Evolutionary conservation across 2,329 filamentous ascomycete genomes (phyloP).

Genomic region (Aspergillus awamori): DNA sequence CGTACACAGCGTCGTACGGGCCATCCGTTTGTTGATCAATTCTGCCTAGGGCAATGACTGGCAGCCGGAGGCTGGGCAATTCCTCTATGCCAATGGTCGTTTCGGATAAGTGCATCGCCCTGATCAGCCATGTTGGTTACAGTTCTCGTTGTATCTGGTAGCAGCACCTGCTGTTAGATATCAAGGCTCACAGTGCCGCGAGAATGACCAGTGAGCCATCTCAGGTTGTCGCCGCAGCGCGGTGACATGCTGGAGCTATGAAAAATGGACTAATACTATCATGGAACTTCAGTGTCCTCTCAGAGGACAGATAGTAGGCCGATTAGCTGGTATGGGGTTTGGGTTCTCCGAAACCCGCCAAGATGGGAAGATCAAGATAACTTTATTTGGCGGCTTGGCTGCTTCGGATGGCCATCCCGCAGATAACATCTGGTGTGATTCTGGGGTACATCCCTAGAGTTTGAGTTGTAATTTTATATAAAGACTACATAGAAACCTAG

Average conservation of each 20-base stretch:
- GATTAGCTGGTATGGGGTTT: too few relatives aligned
- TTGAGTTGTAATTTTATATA: too few relatives aligned
- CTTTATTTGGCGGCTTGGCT: too few relatives aligned
- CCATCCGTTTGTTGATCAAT: conserved; percentile 57
- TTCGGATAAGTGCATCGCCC: conserved; percentile 38
- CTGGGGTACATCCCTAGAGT: too few relatives aligned
- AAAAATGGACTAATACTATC: too few relatives aligned
- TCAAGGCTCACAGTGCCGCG: conserved; percentile 41
- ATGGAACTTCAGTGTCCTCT: too few relatives aligned
- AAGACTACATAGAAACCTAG: too few relatives aligned
- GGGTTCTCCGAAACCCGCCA: background rate
- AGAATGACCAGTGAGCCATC: conserved; percentile 39
- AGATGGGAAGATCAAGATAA: background rate
- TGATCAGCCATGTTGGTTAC: conserved; percentile 48
- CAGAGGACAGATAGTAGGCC: too few relatives aligned
- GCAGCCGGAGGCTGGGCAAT: conserved; percentile 23
- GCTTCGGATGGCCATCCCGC: too few relatives aligned
- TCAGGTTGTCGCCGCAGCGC: conserved; percentile 38
- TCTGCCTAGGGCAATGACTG: conserved; percentile 22
- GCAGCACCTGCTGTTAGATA: conserved; percentile 41
- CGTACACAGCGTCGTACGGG: background rate
- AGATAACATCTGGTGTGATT: too few relatives aligned
- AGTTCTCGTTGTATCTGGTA: conserved; percentile 52
- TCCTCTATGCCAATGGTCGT: conserved; percentile 28
- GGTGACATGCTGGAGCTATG: conserved; percentile 26